Conservation (phyloP, 495 filamentous ascomycete genomes). For the Oidiodendron maius region DNA sequence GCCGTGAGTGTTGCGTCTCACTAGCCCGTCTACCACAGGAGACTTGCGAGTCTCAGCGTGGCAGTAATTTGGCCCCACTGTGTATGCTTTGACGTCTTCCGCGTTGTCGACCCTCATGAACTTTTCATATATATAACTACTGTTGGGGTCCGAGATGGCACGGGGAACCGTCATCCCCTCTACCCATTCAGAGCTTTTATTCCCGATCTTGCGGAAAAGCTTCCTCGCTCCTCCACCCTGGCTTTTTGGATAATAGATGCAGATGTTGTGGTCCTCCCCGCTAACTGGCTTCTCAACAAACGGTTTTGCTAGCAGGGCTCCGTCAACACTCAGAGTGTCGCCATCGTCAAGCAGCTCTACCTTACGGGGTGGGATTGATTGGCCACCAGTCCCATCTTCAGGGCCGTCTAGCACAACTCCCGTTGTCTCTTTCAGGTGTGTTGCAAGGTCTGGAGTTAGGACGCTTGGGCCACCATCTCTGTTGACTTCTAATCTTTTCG, state of each 20-base stretch:
- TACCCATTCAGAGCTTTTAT: constrained; percentile 95
- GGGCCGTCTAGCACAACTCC: constrained; percentile 73
- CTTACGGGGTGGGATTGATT: constrained; percentile 49
- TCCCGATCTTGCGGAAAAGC: constrained; percentile 93
- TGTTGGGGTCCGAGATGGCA: constrained; percentile 66
- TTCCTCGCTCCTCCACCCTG: constrained; percentile 82
- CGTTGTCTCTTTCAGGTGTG: constrained; percentile 70
- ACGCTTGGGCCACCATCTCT: constrained; percentile 86
- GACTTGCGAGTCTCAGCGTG: constrained; percentile 97
- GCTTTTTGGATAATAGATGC: constrained; percentile 88
- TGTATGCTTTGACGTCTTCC: constrained; percentile 98
- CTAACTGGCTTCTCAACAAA: constrained; percentile 99
- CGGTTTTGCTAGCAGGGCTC: constrained; percentile 73
- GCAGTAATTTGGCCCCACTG: constrained; percentile 87
- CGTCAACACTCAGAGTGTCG: constrained; percentile 83
- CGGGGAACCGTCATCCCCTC: constrained; percentile 66
- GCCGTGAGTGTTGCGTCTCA: constrained; percentile 91
- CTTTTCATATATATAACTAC: constrained; percentile 93
- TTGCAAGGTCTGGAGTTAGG: constrained; percentile 66
- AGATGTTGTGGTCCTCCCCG: constrained; percentile 97
- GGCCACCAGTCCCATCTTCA: constrained; percentile 60
- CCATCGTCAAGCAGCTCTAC: constrained; percentile 82
- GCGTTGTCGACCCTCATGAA: constrained; percentile 94
- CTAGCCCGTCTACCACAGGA: constrained; percentile 92
- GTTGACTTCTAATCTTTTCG: constrained; percentile 85